Evolutionary conservation across 768 basidiomycete genomes (phyloP).

Genomic region (Mycena kentingensis): DNA sequence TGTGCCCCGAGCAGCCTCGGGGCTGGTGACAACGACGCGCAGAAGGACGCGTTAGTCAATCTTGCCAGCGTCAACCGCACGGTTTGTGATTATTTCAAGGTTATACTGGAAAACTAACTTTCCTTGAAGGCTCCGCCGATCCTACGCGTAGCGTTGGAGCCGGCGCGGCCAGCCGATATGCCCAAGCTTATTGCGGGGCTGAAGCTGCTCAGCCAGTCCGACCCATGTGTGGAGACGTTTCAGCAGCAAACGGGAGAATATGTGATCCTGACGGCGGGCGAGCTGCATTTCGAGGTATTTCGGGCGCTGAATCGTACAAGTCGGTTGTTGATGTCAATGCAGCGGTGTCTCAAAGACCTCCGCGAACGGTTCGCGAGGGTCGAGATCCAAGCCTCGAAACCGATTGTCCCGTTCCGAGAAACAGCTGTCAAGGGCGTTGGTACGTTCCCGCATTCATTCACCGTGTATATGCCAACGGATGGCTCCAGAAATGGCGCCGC

Average conservation of each 20-base stretch:
- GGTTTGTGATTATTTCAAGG: constrained; percentile 43
- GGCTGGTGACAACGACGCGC: constrained; percentile 35
- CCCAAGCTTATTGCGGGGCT: constrained; percentile 85
- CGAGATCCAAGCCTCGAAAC: constrained; percentile 90
- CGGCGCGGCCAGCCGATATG: constrained; percentile 80
- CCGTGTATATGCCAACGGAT: not conserved
- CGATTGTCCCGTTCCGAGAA: constrained; percentile 97
- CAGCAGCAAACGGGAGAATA: constrained; percentile 97
- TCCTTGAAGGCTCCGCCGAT: constrained; percentile 75
- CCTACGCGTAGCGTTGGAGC: constrained; percentile 93
- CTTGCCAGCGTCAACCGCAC: constrained; percentile 69
- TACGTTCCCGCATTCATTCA: not conserved
- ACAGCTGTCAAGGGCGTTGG: constrained; percentile 74
- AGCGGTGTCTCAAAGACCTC: constrained; percentile 97
- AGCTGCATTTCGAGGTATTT: constrained; percentile 89
- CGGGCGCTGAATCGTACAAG: not conserved
- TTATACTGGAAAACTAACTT: constrained; percentile 5
- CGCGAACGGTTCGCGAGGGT: constrained; percentile 92
- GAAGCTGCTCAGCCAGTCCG: constrained; percentile 87
- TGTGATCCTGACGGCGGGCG: constrained; percentile 94
- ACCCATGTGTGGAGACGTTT: constrained; percentile 96
- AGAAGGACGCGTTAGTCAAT: constrained; percentile 69
- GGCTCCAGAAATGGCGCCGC: constrained; percentile 81
- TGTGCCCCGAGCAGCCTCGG: constrained; percentile 64
- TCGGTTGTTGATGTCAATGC: constrained; percentile 1